Conservation (phyloP, 768 basidiomycete genomes). For the Candolleomyces aberdarensis region DNA sequence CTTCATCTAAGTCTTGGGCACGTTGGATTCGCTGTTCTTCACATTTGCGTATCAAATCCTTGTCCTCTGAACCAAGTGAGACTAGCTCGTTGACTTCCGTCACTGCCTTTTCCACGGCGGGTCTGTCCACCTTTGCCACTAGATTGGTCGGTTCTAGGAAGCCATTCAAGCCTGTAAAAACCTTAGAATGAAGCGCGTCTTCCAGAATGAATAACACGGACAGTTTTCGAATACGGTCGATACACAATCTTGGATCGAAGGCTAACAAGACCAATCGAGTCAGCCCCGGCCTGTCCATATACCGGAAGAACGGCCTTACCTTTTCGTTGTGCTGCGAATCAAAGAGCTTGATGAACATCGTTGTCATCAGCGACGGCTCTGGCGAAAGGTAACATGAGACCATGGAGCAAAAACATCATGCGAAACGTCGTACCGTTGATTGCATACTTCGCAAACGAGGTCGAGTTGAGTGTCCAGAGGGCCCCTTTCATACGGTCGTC, state of each 20-base stretch:
- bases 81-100: slow-evolving; percentile 36
- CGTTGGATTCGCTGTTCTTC: slow-evolving; percentile 45
- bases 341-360: slow-evolving; percentile 61
- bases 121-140: slow-evolving; percentile 49
- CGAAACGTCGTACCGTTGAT: slow-evolving; percentile 34
- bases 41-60: slow-evolving; percentile 37
- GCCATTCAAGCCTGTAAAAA: slow-evolving; percentile 47
- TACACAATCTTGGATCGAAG: slow-evolving; percentile 75
- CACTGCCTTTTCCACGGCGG: slow-evolving; percentile 36
- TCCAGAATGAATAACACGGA: slow-evolving; percentile 16
- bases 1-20: slow-evolving; percentile 36
- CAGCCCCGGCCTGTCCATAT: background rate
- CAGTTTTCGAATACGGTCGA: slow-evolving; percentile 62
- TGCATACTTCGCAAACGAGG: slow-evolving; percentile 60
- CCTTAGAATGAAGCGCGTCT: background rate
- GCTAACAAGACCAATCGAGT: slow-evolving; percentile 30
- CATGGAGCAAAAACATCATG: background rate
- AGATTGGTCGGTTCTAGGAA: slow-evolving; percentile 62
- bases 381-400: background rate
- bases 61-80: slow-evolving; percentile 29
- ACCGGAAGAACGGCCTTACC: slow-evolving; percentile 30
- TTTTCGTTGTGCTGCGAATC: slow-evolving; percentile 83
- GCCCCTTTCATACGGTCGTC: slow-evolving; percentile 94
- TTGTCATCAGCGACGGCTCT: slow-evolving; percentile 64
- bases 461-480: slow-evolving; percentile 69